These are phyloP conservation scores for Macrolepiota dolichaula DNA, from an alignment of 768 basidiomycete species.

Conservation along the genomic window DNA sequence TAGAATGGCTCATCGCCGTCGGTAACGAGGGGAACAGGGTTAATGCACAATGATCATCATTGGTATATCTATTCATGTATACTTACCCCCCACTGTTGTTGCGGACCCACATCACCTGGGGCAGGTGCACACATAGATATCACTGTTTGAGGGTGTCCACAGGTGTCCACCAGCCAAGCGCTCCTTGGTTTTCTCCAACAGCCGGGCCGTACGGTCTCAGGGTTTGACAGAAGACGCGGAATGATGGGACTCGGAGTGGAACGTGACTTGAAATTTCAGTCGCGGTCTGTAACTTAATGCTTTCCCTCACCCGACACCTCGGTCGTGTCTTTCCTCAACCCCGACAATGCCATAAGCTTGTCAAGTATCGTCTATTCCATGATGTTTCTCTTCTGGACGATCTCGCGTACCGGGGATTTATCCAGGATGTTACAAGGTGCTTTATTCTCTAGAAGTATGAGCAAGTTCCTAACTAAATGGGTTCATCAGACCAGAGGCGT, in stretches of 20 bases:
- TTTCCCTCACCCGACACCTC: background rate
- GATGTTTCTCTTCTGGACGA: conserved; percentile 33
- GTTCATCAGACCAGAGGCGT: conserved; percentile 35
- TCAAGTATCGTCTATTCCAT: conserved; percentile 4
- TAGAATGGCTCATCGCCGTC: background rate
- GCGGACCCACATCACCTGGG: background rate
- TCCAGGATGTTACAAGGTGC: conserved; percentile 45
- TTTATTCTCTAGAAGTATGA: background rate
- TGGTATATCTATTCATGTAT: background rate
- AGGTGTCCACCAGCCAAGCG: too few species aligned
- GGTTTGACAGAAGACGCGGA: background rate
- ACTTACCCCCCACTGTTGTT: background rate
- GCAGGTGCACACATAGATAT: background rate
- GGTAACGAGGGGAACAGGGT: background rate
- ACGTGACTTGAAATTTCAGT: conserved; percentile 1
- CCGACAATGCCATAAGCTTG: background rate
- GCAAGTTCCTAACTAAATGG: background rate
- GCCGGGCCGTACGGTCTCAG: background rate
- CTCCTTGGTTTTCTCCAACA: background rate
- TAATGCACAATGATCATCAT: background rate
- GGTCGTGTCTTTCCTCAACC: background rate
- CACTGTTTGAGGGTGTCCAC: background rate
- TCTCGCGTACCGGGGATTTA: conserved; percentile 41
- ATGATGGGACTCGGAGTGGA: background rate
- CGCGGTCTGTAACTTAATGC: background rate